Base-by-base conservation (phyloP, 805 yeast species). In the Hanseniaspora singularis region DNA sequence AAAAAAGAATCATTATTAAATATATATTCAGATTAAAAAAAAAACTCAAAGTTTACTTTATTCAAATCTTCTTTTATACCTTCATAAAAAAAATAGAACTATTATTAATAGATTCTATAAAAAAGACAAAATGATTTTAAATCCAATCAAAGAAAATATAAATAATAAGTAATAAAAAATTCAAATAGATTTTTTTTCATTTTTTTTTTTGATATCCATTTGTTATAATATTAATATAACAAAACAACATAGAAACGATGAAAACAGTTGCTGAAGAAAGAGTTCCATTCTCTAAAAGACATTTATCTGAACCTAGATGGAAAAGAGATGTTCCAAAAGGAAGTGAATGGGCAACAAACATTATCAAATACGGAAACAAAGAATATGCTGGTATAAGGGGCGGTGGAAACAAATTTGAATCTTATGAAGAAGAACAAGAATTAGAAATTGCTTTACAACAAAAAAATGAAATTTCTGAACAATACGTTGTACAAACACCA, bases 261-360 rank as follows among this genome's bases (percentile, higher is more conserved):
- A 8, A 7, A 26, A 26, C 28, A 26, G 10, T 26, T 26, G 7
- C 11, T 8, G 11, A 26, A 8, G 7, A 7, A 7, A 26, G 28
- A 26, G 46, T 42, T 10, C 46, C 46, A 15, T 42, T 20, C 20
- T 37, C 38, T 16, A 42, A 42, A 28, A 42, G 46, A 42, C 46
- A 42, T 28, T 8, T 42, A 7, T 28, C 22, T 3, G 32, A 19
- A 22, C 46, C 46, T 10, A 34, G 46, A 34, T 42, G 46, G 46
- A 32, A 23, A 28, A 42, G 46, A 42, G 46, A 42, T 20, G 40
- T 42, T 2, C 46, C 46, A n/a, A 34, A 32, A 28, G 46, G 40
- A 10, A 14, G 34, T 3, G 46, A 42, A 30, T n/a, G 30, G 24
- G n/a, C 34, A 7, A 42, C 39, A 16, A 42, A 42, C 16, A 36